A percentile compares a stretch with the other conserved stretches of the same genome.
Evolutionary conservation across 805 yeast genomes (phyloP).

Genomic region (Starmera pachycereana): DNA sequence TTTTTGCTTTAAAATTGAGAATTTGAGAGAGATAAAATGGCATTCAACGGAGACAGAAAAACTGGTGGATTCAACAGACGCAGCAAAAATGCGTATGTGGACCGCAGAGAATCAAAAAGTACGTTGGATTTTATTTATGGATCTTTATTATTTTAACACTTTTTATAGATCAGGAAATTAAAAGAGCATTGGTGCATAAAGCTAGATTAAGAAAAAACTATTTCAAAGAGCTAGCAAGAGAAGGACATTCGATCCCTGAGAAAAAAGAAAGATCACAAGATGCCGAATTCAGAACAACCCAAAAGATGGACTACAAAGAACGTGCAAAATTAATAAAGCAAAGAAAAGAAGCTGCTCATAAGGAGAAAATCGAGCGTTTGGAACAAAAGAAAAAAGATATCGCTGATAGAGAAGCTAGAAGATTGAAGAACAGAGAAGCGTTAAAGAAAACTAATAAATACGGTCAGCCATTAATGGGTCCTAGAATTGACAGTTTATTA

Average conservation of each 20-base stretch:
- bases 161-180: constrained; percentile 55
- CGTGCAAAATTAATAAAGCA: constrained; percentile 26
- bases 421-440: constrained; percentile 33
- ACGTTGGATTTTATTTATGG: no score
- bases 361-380: constrained; percentile 28
- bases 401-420: constrained; percentile 28
- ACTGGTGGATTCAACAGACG: no score
- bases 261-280: constrained; percentile 15
- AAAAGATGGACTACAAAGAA: constrained; percentile 22
- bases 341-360: constrained; percentile 22
- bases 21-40: no score
- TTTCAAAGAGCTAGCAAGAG: constrained; percentile 66
- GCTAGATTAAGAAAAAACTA: constrained; percentile 76
- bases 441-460: constrained; percentile 45
- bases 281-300: background rate
- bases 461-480: constrained; percentile 92
- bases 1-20: no score
- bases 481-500: constrained; percentile 67
- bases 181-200: constrained; percentile 64
- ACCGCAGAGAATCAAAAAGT: background rate
- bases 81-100: background rate
- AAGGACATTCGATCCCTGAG: constrained; percentile 49
- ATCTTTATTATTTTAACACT: no score
- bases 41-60: no score
- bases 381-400: constrained; percentile 26